Evolutionary conservation across 2,329 filamentous ascomycete species (phyloP), one percentile per base, ranked within the genome.

Genomic region (Blastomyces parvus): DNA sequence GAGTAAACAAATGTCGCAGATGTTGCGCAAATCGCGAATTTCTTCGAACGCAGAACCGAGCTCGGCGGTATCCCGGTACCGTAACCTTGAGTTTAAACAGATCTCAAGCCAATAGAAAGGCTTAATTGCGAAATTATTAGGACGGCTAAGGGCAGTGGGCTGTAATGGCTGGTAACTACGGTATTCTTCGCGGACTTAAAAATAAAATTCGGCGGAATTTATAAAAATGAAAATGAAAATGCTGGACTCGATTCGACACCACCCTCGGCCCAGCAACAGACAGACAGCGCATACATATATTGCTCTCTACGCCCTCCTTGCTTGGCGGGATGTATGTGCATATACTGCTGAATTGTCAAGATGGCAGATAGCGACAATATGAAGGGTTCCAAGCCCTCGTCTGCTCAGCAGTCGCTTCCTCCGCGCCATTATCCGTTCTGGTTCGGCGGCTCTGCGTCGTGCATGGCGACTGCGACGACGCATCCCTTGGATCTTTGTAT

Each of bases 371-470:
- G 68, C 59, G 71, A 59, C 50, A 63, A 66, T 7, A 40, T 57
- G 33, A 57, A 57, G n/a, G 55, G 36, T 5, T 55, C 33, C 2
- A 36, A 55, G 11, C 52, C 52, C 27, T 36, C 27, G 2, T 2
- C 52, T 64, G 65, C 40, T 59, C 52, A 59, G 38, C 56, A 46
- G 19, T 38, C 14, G 30, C 58, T 27, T 14, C 53, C 59, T 62
- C 59, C 75, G 69, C 70, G 80, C 59, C 79, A 78, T 70, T 93
- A 93, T 78, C 89, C 89, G 11, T 93, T 93, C 77, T 97, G 93
- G 94, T 97, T 99, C 76, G 94, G 94, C 67, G 94, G 94, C 63
- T 96, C 90, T 74, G 91, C 93, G 60, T 94, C 90, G 73, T 95
- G 90, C 74, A 88, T 94, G 81, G 93, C 93, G 46, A 92, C 93